phyloP scores from a whole-genome alignment of 306 rosid species.

The Pachyrhizus erosus region DNA sequence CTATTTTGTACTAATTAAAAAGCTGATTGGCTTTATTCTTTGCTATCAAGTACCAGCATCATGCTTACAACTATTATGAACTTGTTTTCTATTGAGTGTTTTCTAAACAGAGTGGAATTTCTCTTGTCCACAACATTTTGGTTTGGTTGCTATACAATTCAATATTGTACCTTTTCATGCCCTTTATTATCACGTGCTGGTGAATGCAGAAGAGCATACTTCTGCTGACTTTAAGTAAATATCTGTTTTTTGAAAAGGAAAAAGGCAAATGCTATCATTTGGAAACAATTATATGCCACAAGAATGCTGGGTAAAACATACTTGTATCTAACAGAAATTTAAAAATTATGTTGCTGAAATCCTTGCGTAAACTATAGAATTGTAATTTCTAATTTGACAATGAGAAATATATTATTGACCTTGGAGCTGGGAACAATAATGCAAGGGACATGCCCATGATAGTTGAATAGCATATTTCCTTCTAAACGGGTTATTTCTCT shows the following conservation, averaged over 20 bases:
- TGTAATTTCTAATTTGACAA: slow-evolving; percentile 21
- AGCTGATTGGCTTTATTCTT: slow-evolving; percentile 4
- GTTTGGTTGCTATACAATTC: background rate
- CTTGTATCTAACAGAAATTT: background rate
- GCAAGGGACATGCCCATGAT: background rate
- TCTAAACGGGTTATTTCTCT: background rate
- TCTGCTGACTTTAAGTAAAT: background rate
- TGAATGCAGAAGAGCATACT: background rate
- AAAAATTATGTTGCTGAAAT: background rate
- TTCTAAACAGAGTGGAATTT: background rate
- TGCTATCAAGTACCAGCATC: background rate
- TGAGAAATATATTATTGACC: background rate
- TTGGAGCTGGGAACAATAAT: background rate
- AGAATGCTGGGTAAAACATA: background rate
- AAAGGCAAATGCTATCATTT: background rate
- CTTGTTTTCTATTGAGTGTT: slow-evolving; percentile 7
- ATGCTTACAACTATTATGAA: slow-evolving; percentile 3
- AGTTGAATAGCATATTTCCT: background rate
- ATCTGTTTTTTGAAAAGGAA: background rate
- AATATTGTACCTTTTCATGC: background rate
- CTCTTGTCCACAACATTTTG: background rate
- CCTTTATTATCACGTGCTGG: background rate
- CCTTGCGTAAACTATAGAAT: slow-evolving; percentile 19
- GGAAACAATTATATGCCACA: background rate
- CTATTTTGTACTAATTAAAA: background rate